Base-by-base conservation (phyloP, 768 basidiomycete species). In the Trametes cinnabarina region DNA sequence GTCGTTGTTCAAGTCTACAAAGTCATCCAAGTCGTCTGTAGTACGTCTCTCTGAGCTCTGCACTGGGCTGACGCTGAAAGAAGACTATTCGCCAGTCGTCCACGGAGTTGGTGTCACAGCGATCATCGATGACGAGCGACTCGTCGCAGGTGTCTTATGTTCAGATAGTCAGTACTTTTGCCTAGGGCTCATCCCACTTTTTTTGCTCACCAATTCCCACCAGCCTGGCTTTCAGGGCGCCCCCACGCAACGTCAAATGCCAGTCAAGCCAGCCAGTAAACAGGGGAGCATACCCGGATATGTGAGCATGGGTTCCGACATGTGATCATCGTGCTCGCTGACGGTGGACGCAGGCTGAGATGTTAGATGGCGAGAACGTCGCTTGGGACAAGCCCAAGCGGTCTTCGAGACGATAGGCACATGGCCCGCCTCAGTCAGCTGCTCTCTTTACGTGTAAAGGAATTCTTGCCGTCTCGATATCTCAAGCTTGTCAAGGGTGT, bases 321-420 rank as follows among this genome's bases (percentile, higher is more conserved):
- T 14, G 37, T 39, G 26, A 15, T 46, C 51, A 23, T 3, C 8
- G 15, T 28, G 51, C 30, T 57, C 14, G 51, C 37, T 41, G 23
- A 30, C 19, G 14, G n/a, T 37, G 14, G 14, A 14, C 23, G 10
- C 51, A 69, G 68, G 71, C 69, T 17, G 65, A 71, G 50, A 69
- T 68, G 64, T 59, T 72, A 17, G 71, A 72, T 14, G 70, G 70
- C 32, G 71, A 72, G 15, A 70, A 72, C 47, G 47, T 63, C 55
- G 63, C 71, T 3, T 72, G 71, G 71, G 70, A 68, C 23, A 65
- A 63, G 17, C 63, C 68, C 47, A 55, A 52, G 47, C 58, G 57
- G 63, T 41, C 42, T 9, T 43, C 63, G 19, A 41, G 55, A 7
- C 55, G 53, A 15, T 58, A 47, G 46, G 23, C 51, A 17, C n/a